Conservation (phyloP, 2,329 filamentous ascomycete genomes). For the Aspergillus sp. region DNA sequence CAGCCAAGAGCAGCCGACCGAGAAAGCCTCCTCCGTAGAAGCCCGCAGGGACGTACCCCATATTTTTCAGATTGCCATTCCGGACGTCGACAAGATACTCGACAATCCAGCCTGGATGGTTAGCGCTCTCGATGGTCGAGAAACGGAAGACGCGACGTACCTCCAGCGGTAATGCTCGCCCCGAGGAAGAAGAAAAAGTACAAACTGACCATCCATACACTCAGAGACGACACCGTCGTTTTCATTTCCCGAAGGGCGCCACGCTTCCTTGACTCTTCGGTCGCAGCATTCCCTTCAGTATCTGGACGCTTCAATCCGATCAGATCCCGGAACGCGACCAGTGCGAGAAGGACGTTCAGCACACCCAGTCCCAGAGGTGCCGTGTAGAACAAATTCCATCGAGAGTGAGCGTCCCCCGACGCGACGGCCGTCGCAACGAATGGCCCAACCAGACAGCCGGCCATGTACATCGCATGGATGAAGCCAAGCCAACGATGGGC, state of each 20-base stretch:
- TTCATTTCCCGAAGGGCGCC: slow-evolving; percentile 22
- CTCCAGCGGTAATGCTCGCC: slow-evolving; percentile 50
- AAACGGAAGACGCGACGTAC: slow-evolving; percentile 16
- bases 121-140: not conserved
- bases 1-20: slow-evolving; percentile 56
- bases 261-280: not conserved
- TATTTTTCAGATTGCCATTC: slow-evolving; percentile 53
- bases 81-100: slow-evolving; percentile 63
- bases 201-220: slow-evolving; percentile 57
- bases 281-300: not conserved
- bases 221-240: slow-evolving; percentile 17
- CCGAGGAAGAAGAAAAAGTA: slow-evolving; percentile 66
- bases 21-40: slow-evolving; percentile 59
- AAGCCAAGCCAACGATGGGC: slow-evolving; percentile 62
- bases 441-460: slow-evolving; percentile 56
- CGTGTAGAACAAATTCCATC: slow-evolving; percentile 58
- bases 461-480: slow-evolving; percentile 61
- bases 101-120: slow-evolving; percentile 59
- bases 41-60: slow-evolving; percentile 62
- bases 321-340: slow-evolving; percentile 50
- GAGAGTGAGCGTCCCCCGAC: slow-evolving; percentile 27
- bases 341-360: slow-evolving; percentile 49
- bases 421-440: slow-evolving; percentile 56
- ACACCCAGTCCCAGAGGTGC: slow-evolving; percentile 54
- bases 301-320: slow-evolving; percentile 4